Conservation (phyloP, 2,329 filamentous ascomycete species). For the Aspergillus sp. region DNA sequence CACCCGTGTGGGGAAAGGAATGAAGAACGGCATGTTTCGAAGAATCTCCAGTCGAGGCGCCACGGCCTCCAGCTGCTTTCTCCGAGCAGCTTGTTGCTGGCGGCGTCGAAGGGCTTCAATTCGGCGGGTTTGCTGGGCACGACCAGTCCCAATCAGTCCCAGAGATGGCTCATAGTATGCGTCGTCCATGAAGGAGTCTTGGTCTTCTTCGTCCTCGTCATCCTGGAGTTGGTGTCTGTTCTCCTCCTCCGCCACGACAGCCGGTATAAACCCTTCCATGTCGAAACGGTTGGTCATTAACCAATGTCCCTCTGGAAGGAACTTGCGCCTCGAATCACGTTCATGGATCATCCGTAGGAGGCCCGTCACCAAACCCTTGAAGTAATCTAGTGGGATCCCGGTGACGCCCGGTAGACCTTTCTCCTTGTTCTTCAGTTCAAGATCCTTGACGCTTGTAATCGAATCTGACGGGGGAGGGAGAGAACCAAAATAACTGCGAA, state of each 20-base stretch:
- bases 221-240: slow-evolving; percentile 66
- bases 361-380: slow-evolving; percentile 76
- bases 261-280: slow-evolving; percentile 81
- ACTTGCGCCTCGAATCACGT: slow-evolving; percentile 82
- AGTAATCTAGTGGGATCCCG: slow-evolving; percentile 73
- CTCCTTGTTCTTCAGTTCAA: slow-evolving; percentile 40
- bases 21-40: slow-evolving; percentile 94
- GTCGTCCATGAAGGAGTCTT: slow-evolving; percentile 44
- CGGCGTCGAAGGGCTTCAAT: slow-evolving; percentile 63
- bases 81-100: slow-evolving; percentile 65
- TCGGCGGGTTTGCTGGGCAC: slow-evolving; percentile 61
- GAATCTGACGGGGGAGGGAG: slow-evolving; percentile 19
- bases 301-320: slow-evolving; percentile 84
- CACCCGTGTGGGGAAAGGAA: slow-evolving; percentile 88
- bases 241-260: slow-evolving; percentile 86
- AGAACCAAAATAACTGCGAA: slow-evolving; percentile 48
- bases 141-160: slow-evolving; percentile 55
- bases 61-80: slow-evolving; percentile 72
- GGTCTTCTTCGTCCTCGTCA: slow-evolving; percentile 60
- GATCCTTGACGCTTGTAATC: slow-evolving; percentile 29
- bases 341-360: slow-evolving; percentile 88
- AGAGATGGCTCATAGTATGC: slow-evolving; percentile 25
- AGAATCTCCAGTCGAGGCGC: slow-evolving; percentile 86
- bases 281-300: slow-evolving; percentile 87
- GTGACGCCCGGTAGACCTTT: slow-evolving; percentile 61